A percentile compares a stretch with the other conserved stretches of the same genome.
Evolutionary conservation across 108 stramenopile species (phyloP).

Genomic region (Skeletonema tropicum): DNA sequence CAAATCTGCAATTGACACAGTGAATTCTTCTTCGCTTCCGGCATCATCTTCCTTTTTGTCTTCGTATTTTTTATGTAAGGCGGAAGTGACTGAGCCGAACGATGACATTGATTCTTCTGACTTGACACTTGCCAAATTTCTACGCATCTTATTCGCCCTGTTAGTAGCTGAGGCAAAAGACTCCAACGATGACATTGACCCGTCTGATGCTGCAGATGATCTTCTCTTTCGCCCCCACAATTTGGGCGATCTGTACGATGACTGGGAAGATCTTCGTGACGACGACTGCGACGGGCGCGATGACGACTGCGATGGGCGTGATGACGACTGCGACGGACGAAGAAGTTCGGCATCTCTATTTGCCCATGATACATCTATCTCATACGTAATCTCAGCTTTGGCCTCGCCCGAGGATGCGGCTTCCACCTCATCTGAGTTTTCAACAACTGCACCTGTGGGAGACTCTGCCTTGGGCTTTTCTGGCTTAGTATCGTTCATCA

Average conservation of each 20-base stretch:
- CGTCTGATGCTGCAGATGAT: not conserved
- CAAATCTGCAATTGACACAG: not conserved
- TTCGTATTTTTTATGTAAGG: not conserved
- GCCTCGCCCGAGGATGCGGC: not conserved
- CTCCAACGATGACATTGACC: slow-evolving; percentile 19
- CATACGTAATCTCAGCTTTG: not conserved
- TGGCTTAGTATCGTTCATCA: not conserved
- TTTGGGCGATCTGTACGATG: not conserved
- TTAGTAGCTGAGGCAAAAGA: slow-evolving; percentile 34
- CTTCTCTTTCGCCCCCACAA: not conserved
- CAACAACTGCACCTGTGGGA: not conserved
- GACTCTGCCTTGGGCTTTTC: not conserved
- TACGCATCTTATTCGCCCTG: not conserved
- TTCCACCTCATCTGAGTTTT: not conserved
- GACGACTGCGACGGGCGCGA: not conserved
- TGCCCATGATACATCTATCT: not conserved
- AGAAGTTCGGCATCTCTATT: not conserved
- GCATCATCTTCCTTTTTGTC: not conserved
- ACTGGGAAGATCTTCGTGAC: not conserved
- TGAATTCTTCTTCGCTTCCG: not conserved
- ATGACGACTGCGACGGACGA: not conserved
- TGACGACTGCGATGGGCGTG: not conserved
- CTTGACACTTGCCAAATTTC: not conserved
- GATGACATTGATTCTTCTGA: slow-evolving; percentile 4
- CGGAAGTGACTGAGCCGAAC: not conserved